Evolutionary conservation across 1,284 basidiomycete genomes (phyloP).

Genomic region (Phellinidium pouzarii): DNA sequence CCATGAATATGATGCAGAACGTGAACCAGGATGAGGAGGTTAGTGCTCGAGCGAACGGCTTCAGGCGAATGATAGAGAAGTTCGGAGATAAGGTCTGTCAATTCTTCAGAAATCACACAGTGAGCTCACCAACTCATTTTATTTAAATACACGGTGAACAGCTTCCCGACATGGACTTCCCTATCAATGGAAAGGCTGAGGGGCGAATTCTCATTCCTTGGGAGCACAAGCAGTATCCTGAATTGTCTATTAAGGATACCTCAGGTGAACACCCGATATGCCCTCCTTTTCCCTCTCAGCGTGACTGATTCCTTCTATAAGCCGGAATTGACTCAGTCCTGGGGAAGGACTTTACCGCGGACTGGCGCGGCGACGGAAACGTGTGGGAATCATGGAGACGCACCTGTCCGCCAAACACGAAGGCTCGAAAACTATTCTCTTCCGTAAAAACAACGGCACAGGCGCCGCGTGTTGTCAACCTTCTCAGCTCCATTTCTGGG

Average conservation of each 20-base stretch:
- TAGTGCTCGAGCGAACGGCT: constrained; percentile 71
- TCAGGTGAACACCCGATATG: constrained; percentile 32
- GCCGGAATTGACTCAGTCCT: constrained; percentile 57
- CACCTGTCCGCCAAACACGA: constrained; percentile 76
- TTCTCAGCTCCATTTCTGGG: constrained; percentile 16
- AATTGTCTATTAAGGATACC: constrained; percentile 53
- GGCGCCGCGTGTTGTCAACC: constrained; percentile 21
- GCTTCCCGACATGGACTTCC: constrained; percentile 87
- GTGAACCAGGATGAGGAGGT: constrained; percentile 59
- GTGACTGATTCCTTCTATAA: constrained; percentile 25
- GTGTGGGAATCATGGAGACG: constrained; percentile 91
- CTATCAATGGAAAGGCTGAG: constrained; percentile 88
- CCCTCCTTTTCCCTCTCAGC: background rate
- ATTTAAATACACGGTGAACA: constrained; percentile 32
- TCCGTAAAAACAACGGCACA: constrained; percentile 46
- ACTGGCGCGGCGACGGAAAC: constrained; percentile 78
- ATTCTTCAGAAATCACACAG: constrained; percentile 1
- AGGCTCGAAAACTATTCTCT: constrained; percentile 76
- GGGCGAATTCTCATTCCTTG: constrained; percentile 86
- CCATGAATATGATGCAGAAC: constrained; percentile 46
- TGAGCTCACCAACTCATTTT: constrained; percentile 11
- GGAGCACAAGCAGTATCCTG: constrained; percentile 69
- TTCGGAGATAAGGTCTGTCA: constrained; percentile 58
- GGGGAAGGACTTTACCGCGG: constrained; percentile 65
- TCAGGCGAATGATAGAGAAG: constrained; percentile 65